Conservation (phyloP, 495 filamentous ascomycete species). For the Chaetomidium leptoderma region DNA sequence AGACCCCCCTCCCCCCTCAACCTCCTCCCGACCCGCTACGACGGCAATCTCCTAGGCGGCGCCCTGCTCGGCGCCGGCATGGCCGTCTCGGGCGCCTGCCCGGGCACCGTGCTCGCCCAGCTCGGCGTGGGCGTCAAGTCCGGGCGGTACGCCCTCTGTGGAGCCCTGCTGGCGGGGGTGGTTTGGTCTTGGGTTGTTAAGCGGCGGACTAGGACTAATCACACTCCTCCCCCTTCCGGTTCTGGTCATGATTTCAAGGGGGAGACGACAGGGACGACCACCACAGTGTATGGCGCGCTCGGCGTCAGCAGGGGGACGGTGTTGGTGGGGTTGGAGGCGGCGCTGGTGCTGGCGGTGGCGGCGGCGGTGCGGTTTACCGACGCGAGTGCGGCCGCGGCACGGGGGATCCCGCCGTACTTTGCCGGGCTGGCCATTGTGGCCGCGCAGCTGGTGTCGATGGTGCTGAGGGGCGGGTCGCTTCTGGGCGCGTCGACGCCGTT, state of each 20-base stretch:
- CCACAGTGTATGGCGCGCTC: conserved; percentile 18
- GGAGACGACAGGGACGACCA: background rate
- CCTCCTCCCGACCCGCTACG: conserved; percentile 33
- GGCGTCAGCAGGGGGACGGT: conserved; percentile 24
- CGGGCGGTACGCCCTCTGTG: conserved; percentile 40
- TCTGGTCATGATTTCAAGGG: conserved; percentile 8
- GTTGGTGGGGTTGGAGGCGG: conserved; percentile 31
- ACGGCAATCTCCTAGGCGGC: conserved; percentile 56
- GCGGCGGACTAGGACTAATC: background rate
- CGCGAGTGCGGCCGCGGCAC: conserved; percentile 27
- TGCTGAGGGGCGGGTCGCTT: conserved; percentile 38
- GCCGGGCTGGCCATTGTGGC: conserved; percentile 50
- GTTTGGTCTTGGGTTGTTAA: conserved; percentile 36
- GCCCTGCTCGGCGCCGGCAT: conserved; percentile 51
- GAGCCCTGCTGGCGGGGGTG: conserved; percentile 43
- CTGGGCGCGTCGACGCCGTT: conserved; percentile 52
- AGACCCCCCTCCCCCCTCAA: conserved; percentile 35
- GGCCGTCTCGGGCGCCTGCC: conserved; percentile 53
- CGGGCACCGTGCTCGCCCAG: conserved; percentile 54
- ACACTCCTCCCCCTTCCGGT: background rate
- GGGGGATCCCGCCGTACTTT: conserved; percentile 32
- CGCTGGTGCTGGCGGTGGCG: conserved; percentile 29
- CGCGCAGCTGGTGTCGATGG: conserved; percentile 45
- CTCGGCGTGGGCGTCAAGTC: conserved; percentile 45
- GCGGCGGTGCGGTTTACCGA: conserved; percentile 27